phyloP scores from a whole-genome alignment of 2,329 filamentous ascomycete genomes.

The Colletotrichum sp. region DNA sequence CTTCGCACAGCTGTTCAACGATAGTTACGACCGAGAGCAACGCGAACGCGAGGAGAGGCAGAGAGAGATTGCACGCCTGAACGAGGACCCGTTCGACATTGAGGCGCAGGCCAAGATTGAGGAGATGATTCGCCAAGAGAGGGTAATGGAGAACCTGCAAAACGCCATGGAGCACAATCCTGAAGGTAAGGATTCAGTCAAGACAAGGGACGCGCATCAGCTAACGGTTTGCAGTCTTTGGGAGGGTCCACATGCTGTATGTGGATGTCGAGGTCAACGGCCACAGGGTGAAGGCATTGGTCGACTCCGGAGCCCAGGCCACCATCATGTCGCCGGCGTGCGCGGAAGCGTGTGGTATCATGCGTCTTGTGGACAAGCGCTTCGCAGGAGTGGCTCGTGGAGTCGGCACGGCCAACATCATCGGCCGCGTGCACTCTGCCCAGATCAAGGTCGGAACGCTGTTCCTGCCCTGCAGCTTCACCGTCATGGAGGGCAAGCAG shows the following conservation, averaged over 20 bases:
- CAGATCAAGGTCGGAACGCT: constrained; percentile 91
- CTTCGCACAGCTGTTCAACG: constrained; percentile 76
- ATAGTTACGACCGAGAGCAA: constrained; percentile 73
- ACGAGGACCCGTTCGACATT: constrained; percentile 92
- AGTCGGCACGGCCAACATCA: constrained; percentile 92
- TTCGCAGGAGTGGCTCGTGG: constrained; percentile 92
- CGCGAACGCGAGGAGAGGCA: constrained; percentile 78
- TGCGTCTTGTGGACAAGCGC: constrained; percentile 91
- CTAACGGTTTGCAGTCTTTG: constrained; percentile 72
- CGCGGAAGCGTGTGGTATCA: constrained; percentile 91
- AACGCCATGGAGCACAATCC: constrained; percentile 97
- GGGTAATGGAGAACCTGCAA: constrained; percentile 93
- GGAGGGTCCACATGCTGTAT: constrained; percentile 94
- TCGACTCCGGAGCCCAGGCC: constrained; percentile 95
- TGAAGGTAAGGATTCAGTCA: constrained; percentile 71
- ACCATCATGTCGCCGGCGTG: constrained; percentile 98
- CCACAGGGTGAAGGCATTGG: constrained; percentile 90
- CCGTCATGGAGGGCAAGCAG: constrained; percentile 98
- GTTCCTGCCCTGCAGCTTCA: constrained; percentile 93
- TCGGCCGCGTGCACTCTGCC: constrained; percentile 93
- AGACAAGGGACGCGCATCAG: neutral
- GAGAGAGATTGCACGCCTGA: constrained; percentile 82
- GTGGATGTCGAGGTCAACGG: constrained; percentile 95
- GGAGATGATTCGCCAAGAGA: constrained; percentile 95
- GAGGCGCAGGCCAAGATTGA: constrained; percentile 93